Base-by-base conservation (phyloP, 306 rosid genomes). In the Spatholobus suberectus region DNA sequence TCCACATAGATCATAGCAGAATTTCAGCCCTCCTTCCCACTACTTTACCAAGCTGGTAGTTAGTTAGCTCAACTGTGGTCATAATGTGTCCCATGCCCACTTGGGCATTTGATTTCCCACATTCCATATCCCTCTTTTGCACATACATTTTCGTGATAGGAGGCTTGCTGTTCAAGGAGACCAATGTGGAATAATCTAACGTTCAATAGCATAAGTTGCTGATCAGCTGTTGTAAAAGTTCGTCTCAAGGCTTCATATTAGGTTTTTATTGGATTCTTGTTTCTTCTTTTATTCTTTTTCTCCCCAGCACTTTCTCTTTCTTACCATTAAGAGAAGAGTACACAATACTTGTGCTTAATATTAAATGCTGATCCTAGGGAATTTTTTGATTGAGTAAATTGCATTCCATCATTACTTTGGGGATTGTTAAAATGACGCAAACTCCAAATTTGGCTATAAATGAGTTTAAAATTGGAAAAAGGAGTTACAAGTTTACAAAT, bases 21-120 rank as follows among this genome's bases (percentile, higher is more conserved):
- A 82, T 47, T 74, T 29, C 41, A 6, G 41, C 21, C 41, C 38
- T 26, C 58, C 52, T 49, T 21, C 4, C 29, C 59, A 26, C 59
- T 37, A 57, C 37, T 43, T 59, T 81, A 59, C 58, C 70, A 57
- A 55, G 32, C 20, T 37, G 68, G 55, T n/a, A n/a, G n/a, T n/a
- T 27, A 73, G 84, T 61, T 71, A 8, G 72, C 24, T 73, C 69
- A 81, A 52, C 38, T 54, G 49, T 55, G 77, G 70, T 82, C 51
- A 67, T n/a, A 13, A 40, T 14, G 40, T 15, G 68, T 61, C 68
- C 68, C 20, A 13, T 55, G 75, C 61, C 81, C 43, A n/a, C 63
- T 29, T 41, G 70, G 58, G 55, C 74, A 67, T 67, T 67, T 66
- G 80, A 20, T 62, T 82, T 26, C 62, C 52, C 49, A 47, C 32